These are phyloP conservation scores for Chlorella sp. DNA, from an alignment of 139 green algal genomes.

Conservation along the genomic window DNA sequence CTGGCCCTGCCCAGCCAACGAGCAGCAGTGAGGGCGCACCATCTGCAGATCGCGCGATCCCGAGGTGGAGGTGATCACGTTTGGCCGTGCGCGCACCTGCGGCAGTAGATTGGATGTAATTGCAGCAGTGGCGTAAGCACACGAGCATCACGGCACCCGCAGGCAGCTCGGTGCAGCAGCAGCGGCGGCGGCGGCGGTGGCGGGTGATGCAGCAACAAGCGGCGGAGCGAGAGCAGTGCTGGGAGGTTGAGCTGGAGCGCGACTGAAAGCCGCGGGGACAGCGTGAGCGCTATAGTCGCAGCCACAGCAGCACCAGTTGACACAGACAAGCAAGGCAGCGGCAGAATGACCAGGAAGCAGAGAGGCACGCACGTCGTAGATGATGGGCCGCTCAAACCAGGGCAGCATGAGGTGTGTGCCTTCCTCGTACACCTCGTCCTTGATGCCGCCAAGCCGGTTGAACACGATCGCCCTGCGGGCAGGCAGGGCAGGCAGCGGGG, in stretches of 20 bases:
- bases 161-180: background rate
- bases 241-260: too few species aligned
- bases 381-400: slow-evolving; percentile 97
- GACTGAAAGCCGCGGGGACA: too few species aligned
- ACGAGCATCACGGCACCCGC: too few species aligned
- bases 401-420: slow-evolving; percentile 98
- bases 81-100: slow-evolving; percentile 82
- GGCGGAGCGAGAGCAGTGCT: too few species aligned
- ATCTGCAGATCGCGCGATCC: slow-evolving; percentile 98
- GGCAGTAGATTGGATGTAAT: too few species aligned
- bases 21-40: slow-evolving; percentile 68
- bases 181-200: background rate
- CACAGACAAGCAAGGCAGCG: too few species aligned
- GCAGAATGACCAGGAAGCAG: too few species aligned
- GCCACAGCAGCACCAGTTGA: background rate
- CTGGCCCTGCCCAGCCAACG: background rate
- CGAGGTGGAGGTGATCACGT: slow-evolving; percentile 92
- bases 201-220: too few species aligned
- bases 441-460: slow-evolving; percentile 95
- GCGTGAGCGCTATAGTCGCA: background rate
- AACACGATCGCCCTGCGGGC: slow-evolving; percentile 93
- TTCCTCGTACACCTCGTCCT: slow-evolving; percentile 94
- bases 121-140: too few species aligned
- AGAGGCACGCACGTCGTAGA: slow-evolving; percentile 89
- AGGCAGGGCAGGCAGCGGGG: background rate